Evolutionary conservation across 2,329 filamentous ascomycete genomes (phyloP).

Genomic region (Hymenoscyphus scutula): DNA sequence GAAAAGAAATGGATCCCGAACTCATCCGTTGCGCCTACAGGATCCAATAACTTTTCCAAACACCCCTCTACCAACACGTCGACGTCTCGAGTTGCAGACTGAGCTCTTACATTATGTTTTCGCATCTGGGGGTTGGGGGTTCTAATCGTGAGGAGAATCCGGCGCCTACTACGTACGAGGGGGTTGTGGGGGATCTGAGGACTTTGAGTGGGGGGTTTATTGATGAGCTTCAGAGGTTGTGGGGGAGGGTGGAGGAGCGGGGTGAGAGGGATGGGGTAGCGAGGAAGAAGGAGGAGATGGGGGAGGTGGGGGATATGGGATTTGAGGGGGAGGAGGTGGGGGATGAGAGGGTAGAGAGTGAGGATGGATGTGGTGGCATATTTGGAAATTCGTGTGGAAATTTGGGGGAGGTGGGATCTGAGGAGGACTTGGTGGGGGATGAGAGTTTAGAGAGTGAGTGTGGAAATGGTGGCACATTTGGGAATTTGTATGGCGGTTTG

Average conservation of each 20-base stretch:
- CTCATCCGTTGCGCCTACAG: background rate
- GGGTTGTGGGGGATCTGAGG: background rate
- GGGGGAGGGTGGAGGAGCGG: background rate
- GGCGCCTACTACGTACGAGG: background rate
- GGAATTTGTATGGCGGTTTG: no score
- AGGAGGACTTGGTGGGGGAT: no score
- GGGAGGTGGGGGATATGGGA: background rate
- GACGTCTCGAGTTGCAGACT: background rate
- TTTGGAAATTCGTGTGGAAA: no score
- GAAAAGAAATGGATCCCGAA: background rate
- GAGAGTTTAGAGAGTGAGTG: no score
- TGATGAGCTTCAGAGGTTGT: background rate
- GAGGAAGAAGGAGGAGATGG: background rate
- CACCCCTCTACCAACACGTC: background rate
- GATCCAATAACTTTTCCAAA: background rate
- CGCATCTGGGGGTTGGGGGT: background rate
- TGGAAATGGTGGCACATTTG: no score
- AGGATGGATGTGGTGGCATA: no score
- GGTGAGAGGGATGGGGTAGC: background rate
- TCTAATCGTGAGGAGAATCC: background rate
- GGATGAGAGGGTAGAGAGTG: no score
- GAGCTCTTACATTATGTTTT: background rate
- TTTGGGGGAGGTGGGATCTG: no score
- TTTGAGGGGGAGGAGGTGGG: no score
- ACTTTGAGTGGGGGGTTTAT: background rate